Base-by-base conservation (phyloP, 2,329 filamentous ascomycete genomes). In the Paramyrothecium roridum region DNA sequence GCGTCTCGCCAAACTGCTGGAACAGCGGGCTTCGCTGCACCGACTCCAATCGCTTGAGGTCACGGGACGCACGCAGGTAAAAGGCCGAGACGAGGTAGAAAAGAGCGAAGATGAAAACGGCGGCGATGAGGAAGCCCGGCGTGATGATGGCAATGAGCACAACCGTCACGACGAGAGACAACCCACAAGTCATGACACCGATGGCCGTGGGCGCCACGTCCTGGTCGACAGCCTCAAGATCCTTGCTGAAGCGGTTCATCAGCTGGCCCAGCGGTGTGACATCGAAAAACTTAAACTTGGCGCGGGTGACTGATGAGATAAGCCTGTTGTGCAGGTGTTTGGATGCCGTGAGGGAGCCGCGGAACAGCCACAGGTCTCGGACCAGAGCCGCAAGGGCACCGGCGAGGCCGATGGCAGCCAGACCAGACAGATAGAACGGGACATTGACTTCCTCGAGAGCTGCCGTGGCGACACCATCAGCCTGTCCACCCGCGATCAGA, bases 171-270 rank as follows among this genome's bases (percentile, higher is more conserved):
- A 95, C 68, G 48, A 98, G 82, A 33, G 79, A 83, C 57, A 88
- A 74, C 1, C 77, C 81, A 63, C 83, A 88, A n/a, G 78, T 80
- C 72, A 88, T 83, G 52, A 88, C 82, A 53, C 85, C 84, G 62
- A 98, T 93, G 21, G 95, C 93, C 45, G 96, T 87, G 2, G 93
- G 91, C 1, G 95, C 93, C 56, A 99, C 90, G 71, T 99, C 95
- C 70, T 99, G 95, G 63, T 99, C 95, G 20, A 99, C 82, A 12
- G 92, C 87, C 70, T 99, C 93, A 16, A 99, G 84, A 70, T 99
- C 95, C 73, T 98, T 98, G 70, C 93, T 98, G 76, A 99, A 99
- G 20, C 95, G 86, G 73, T 99, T 99, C 88, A 98, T 98, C 65
- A 99, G 81, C 73, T 97, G 93, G 13, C 95, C 95, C 0, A 98